phyloP scores from a whole-genome alignment of 495 filamentous ascomycete genomes.

The Penicillium cataractarum region DNA sequence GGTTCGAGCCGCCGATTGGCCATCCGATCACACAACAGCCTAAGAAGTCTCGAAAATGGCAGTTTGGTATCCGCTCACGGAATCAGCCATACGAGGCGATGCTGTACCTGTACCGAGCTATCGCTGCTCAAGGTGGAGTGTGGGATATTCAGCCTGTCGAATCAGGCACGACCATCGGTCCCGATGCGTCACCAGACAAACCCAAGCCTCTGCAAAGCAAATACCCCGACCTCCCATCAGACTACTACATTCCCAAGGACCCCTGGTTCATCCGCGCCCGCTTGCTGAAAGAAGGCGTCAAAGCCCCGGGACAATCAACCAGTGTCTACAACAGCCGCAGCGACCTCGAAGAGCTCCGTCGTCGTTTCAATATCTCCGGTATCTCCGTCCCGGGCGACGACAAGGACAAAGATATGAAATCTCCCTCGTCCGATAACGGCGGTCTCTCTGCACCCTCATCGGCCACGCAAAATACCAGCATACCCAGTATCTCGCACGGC shows the following conservation, averaged over 20 bases:
- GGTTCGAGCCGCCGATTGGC: slow-evolving; percentile 68
- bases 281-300: slow-evolving; percentile 74
- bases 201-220: slow-evolving; percentile 49
- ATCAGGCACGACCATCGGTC: slow-evolving; percentile 38
- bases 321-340: slow-evolving; percentile 61
- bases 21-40: slow-evolving; percentile 58
- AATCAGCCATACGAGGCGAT: slow-evolving; percentile 94
- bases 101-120: slow-evolving; percentile 88
- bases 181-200: slow-evolving; percentile 31
- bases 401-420: slow-evolving; percentile 29
- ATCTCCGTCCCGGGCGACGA: slow-evolving; percentile 43
- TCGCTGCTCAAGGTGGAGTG: slow-evolving; percentile 81
- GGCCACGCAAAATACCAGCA: slow-evolving; percentile 40
- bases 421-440: slow-evolving; percentile 31
- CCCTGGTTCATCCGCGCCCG: slow-evolving; percentile 95
- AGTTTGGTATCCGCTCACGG: slow-evolving; percentile 92
- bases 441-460: slow-evolving; percentile 45
- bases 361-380: slow-evolving; percentile 51
- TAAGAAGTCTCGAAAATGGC: slow-evolving; percentile 86
- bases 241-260: slow-evolving; percentile 84
- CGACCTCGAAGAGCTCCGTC: slow-evolving; percentile 56
- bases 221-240: slow-evolving; percentile 51
- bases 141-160: slow-evolving; percentile 65
- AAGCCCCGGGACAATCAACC: slow-evolving; percentile 52
- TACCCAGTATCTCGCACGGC: slow-evolving; percentile 44